Evolutionary conservation across 2,329 filamentous ascomycete genomes (phyloP), one percentile per base, ranked within the genome.

Genomic region (Alternaria solani): DNA sequence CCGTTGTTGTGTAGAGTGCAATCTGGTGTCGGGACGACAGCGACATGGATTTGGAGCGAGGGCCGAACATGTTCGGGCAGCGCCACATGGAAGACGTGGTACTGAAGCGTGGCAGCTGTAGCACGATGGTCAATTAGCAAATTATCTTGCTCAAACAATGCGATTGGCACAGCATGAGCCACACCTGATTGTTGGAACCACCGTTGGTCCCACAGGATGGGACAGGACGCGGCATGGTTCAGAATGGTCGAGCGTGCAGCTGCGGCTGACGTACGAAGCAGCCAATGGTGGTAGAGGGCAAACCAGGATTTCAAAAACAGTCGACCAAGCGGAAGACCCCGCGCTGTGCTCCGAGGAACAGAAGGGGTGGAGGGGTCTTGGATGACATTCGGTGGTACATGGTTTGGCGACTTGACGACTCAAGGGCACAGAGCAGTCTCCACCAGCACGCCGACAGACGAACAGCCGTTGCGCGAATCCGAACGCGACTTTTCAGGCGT

Each of bases 191-290:
- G 75, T 57, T 76, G 75, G 75, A 71, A 76, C 65, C 63, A 66
- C 74, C 74, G 75, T 77, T 78, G 67, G 71, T 75, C 66, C 75
- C 73, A 73, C 68, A 43, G 59, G 52, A 58, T 68, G 72, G 75
- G 74, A 72, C 66, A 64, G 59, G 65, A 66, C 68, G 68, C 38
- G 52, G 66, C 72, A 68, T 69, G 65, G 68, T 64, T 62, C 60
- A 49, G 30, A 62, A 52, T 57, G 60, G 66, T 58, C 59, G 38
- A 32, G 41, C 14, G 25, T 64, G 70, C 62, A 67, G 61, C 54
- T 62, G 67, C 66, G 66, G 71, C 72, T 76, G 72, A 73, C 65
- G 65, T 58, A 56, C 63, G 63, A 55, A 48, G 41, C 32, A 43
- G 57, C 34, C 51, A 60, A 51, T 41, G 38, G 46, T 23, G 5